Base-by-base conservation (phyloP, 1,139 yeast species). In the Saccharomycopsis hybrid region DNA sequence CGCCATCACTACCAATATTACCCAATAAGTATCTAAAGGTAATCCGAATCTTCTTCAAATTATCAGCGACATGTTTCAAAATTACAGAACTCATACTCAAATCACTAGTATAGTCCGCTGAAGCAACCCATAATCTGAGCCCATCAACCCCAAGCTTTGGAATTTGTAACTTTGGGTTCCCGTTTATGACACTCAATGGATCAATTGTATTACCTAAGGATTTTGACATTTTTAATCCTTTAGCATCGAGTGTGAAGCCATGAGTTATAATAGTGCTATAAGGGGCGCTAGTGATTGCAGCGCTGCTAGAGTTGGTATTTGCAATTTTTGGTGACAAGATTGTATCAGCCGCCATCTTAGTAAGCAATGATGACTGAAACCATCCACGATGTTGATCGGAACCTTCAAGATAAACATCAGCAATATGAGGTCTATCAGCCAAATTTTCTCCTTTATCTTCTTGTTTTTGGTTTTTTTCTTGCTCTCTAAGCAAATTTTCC, bases 361-460 rank as follows among this genome's bases (percentile, higher is more conserved):
- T 90, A 53, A 94, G 70, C 39, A 94, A 69, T 0, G 97, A 88
- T 30, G 96, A 87, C 67, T 92, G 99, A 64, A 92, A 92, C 99
- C 99, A 92, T 0, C 99, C 99, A 55, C 99, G 77, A 62, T 94
- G 98, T 65, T 92, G 99, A 63, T 92, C 99, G 36, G 92, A 80
- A 1, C 99, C 99, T 69, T 92, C 99, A 25, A 90, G 66, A 62
- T 88, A 90, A 13, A 87, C 75, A 62, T 90, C 95, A 0, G 95
- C 86, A 5, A 83, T 64, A 7, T 66, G 71, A 48, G 69, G 53
- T 52, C 68, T 55, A 3, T 18, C 18, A 28, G 62, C 59, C 35
- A 66, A 49, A n/a, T n/a, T n/a, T n/a, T n/a, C n/a, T n/a, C n/a
- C n/a, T n/a, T n/a, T n/a, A n/a, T n/a, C n/a, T n/a, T n/a, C n/a